Evolutionary conservation across 2,329 filamentous ascomycete genomes (phyloP), one percentile per base, ranked within the genome.

Genomic region (Penicillium thymicola): DNA sequence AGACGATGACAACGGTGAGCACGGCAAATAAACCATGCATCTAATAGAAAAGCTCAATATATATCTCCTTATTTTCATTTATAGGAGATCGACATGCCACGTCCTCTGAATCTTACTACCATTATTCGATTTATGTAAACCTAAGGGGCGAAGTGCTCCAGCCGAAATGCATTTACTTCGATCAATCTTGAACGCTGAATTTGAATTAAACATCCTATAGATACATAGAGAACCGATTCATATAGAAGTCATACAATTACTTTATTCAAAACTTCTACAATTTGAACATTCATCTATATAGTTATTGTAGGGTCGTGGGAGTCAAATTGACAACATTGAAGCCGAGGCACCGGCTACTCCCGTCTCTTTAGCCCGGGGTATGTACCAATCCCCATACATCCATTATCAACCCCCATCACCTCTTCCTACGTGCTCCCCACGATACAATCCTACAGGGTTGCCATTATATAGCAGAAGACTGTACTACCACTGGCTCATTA

Each of bases 331-430:
- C 11, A 42, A 21, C 21, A 21, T 21, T 21, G 21, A 21, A 45
- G 55, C 63, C 63, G 62, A 65, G 63, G 63, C 55, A 58, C 47
- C 53, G 48, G 36, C 59, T 52, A 44, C 42, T 41, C 51, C 53
- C 54, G 34, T 52, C 44, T 48, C 38, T 43, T 41, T 41, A 43
- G 30, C 37, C 54, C 54, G 54, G 42, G 49, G 54, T 55, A 56
- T 23, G 6, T 23, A 25, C 32, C 34, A 52, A 40, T 27, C 34
- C 18, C 48, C 27, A 56, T 46, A 41, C 34, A 41, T 46, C 34
- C 21, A 41, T 45, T 34, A 18, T 38, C 38, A 25, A 42, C 11
- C 16, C 16, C n/a, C n/a, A 36, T 13, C 18, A 40, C 4, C 32
- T 44, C 28, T 8, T 16, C 32, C 14, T 34, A 14, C 4, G 5